Evolutionary conservation across 1,284 basidiomycete genomes (phyloP).

Genomic region (Ustilago crameri): DNA sequence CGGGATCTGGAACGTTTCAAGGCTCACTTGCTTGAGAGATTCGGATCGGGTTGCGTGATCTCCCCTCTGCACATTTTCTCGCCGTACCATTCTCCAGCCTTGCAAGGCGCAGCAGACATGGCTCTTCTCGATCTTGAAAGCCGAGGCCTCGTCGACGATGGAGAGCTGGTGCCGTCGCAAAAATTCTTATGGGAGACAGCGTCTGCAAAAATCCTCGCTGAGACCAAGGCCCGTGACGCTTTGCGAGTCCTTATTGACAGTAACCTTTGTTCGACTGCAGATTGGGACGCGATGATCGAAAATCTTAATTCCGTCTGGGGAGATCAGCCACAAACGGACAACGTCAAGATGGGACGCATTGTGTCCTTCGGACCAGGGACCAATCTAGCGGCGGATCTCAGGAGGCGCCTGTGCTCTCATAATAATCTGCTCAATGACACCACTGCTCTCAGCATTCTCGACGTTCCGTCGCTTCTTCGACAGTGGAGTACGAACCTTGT

Average conservation of each 20-base stretch:
- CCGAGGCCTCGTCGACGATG: slow-evolving; percentile 17
- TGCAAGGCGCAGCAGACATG: slow-evolving; percentile 6
- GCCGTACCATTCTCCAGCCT: slow-evolving; percentile 31
- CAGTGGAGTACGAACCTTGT: not conserved
- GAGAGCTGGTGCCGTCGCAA: slow-evolving; percentile 1
- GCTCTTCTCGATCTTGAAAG: slow-evolving; percentile 34
- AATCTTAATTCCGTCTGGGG: slow-evolving; percentile 10
- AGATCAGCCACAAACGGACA: not conserved
- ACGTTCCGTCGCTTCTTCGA: slow-evolving; percentile 11
- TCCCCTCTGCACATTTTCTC: slow-evolving; percentile 34
- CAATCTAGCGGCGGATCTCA: slow-evolving; percentile 26
- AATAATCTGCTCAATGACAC: not conserved
- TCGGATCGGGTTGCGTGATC: slow-evolving; percentile 5
- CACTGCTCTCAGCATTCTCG: slow-evolving; percentile 6
- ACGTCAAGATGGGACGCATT: not conserved
- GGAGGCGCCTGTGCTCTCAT: slow-evolving; percentile 5
- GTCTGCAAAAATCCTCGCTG: slow-evolving; percentile 12
- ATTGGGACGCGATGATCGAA: slow-evolving; percentile 37
- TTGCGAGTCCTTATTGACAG: slow-evolving; percentile 18
- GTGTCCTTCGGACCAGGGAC: slow-evolving; percentile 33
- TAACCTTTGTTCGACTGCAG: slow-evolving; percentile 30
- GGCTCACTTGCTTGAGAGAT: slow-evolving; percentile 4
- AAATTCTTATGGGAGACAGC: slow-evolving; percentile 34
- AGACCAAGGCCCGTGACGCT: not conserved
- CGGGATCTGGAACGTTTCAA: slow-evolving; percentile 19